phyloP scores from a whole-genome alignment of 129 eudicot species.

The Smallanthus sonchifolius region DNA sequence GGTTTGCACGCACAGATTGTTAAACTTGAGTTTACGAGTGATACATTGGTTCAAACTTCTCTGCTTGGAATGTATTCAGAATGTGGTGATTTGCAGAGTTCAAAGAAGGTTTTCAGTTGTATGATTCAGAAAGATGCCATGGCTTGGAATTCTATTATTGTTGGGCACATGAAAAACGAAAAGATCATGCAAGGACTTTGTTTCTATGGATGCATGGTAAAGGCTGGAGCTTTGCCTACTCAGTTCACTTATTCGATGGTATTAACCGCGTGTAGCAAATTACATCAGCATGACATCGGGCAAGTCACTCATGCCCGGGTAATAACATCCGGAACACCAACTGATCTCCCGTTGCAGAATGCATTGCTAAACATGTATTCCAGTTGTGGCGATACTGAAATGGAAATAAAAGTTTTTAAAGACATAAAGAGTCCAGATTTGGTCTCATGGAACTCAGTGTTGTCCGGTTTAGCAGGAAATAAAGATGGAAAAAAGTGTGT shows the following conservation, averaged over 20 bases:
- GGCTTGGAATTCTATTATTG: constrained; percentile 76
- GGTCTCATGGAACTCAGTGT: constrained; percentile 84
- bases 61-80: constrained; percentile 62
- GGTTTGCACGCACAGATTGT: constrained; percentile 45
- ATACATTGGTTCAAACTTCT: constrained; percentile 58
- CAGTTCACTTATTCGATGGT: constrained; percentile 67
- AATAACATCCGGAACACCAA: constrained; percentile 36
- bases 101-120: constrained; percentile 41
- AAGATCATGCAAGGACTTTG: constrained; percentile 40
- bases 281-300: constrained; percentile 40
- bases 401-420: constrained; percentile 41
- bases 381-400: constrained; percentile 46
- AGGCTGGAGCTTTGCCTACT: constrained; percentile 33
- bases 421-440: constrained; percentile 61
- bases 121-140: constrained; percentile 45
- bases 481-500: constrained; percentile 44
- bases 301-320: constrained; percentile 49
- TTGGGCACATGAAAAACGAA: constrained; percentile 57
- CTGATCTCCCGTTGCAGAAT: constrained; percentile 64
- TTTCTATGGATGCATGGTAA: constrained; percentile 45
- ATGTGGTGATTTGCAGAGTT: constrained; percentile 53
- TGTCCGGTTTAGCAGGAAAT: constrained; percentile 58
- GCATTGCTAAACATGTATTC: constrained; percentile 68
- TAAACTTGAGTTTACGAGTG: constrained; percentile 51
- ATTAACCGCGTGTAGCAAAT: constrained; percentile 62